Base-by-base conservation (phyloP, 148 eudicot genomes). In the Fallopia convolvulus region DNA sequence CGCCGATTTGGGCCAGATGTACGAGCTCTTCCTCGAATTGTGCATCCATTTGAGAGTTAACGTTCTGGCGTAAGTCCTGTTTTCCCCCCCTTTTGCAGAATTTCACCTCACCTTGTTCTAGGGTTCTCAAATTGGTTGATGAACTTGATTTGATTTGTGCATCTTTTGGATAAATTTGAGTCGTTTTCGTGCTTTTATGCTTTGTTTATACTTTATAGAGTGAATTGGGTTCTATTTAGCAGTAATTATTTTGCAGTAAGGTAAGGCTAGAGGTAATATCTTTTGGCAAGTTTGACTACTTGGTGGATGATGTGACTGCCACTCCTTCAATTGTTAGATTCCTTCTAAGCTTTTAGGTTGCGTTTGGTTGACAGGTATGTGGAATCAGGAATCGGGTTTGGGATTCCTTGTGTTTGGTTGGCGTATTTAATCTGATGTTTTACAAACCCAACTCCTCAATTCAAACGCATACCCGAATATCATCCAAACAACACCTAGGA, bases 1-100 rank as follows among this genome's bases (percentile, higher is more conserved):
- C 3, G 85, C 96, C 72, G 96, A 91, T 88, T 82, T 91, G 71
- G 96, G 93, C 6, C 90, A 89, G 83, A 85, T 91, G 93, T 89
- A 89, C 70, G 91, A 89, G 88, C 91, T 91, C 58, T 91, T 91
- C 74, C 79, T 91, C 78, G 84, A 89, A 75, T 58, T 91, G 50
- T 85, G 90, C 68, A 88, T 89, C 52, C 91, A 84, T 80, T 83
- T 91, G 77, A 80, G 89, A 23, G 90, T 91, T 78, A 91, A 91
- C 82, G 85, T 91, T 79, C 76, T 91, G 48, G 97, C 90, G 94
- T 90, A 85, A 80, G 75, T 18, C 74, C 49, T 17, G 3, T 30
- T 70, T 17, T 6, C n/a, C 32, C 42, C 20, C 44, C 3, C 14
- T 70, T 32, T 40, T 12, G n/a, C 42, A 6, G 41, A 72, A 41